These are phyloP conservation scores for Mikania micrantha DNA, from an alignment of 129 eudicot genomes.

Conservation along the genomic window DNA sequence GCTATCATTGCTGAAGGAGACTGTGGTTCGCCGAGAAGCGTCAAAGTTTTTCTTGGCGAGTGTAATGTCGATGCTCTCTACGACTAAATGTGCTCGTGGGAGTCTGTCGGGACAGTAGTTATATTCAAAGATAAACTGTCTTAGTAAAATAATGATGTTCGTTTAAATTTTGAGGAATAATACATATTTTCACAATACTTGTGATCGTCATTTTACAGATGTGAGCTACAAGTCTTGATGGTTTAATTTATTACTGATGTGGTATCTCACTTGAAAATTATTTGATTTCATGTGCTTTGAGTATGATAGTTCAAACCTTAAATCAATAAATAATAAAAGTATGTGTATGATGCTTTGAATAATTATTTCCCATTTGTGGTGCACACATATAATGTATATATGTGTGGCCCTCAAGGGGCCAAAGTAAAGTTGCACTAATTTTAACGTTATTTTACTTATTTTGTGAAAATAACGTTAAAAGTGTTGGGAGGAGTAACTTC, in stretches of 20 bases:
- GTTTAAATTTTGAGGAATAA: not conserved
- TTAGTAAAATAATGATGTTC: not conserved
- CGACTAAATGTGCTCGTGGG: constrained; percentile 13
- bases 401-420: too few species aligned
- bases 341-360: too few species aligned
- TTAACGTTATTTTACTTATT: too few species aligned
- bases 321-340: too few species aligned
- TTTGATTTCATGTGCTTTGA: too few species aligned
- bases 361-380: too few species aligned
- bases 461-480: too few species aligned
- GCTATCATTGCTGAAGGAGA: constrained; percentile 89
- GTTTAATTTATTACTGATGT: not conserved
- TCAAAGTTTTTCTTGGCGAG: constrained; percentile 86
- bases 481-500: too few species aligned
- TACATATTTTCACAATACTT: not conserved
- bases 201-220: not conserved
- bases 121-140: not conserved
- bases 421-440: too few species aligned
- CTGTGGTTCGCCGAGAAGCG: constrained; percentile 84
- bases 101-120: not conserved
- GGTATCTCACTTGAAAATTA: too few species aligned
- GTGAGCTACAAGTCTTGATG: not conserved
- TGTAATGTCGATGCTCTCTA: constrained; percentile 78
- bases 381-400: too few species aligned
- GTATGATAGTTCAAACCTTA: too few species aligned